These are phyloP conservation scores for Aspergillus uvarum DNA, from an alignment of 2,329 filamentous ascomycete genomes.

Conservation along the genomic window DNA sequence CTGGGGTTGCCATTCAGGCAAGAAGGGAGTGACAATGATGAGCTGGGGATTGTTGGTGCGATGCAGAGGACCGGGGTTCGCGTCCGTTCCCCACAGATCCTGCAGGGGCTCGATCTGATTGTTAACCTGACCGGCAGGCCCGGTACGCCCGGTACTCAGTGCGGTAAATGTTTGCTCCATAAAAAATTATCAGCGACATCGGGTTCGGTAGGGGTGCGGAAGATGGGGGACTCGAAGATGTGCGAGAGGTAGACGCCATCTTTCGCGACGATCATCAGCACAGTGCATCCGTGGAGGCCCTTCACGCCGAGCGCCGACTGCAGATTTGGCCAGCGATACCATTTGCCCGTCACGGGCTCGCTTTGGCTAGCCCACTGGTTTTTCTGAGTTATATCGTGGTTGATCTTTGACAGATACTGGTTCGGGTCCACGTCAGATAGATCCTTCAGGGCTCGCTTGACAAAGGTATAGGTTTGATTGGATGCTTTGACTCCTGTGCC, in stretches of 20 bases:
- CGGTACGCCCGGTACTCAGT: neutral
- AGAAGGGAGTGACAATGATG: neutral
- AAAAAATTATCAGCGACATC: neutral
- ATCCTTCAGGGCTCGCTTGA: neutral
- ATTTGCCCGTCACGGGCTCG: neutral
- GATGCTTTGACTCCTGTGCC: neutral
- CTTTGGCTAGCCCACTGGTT: neutral
- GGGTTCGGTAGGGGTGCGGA: neutral
- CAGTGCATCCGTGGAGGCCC: conserved; percentile 6
- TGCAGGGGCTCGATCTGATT: neutral
- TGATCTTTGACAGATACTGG: neutral
- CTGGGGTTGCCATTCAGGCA: neutral
- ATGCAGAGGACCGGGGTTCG: neutral
- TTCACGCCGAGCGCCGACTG: neutral
- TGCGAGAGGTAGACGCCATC: conserved; percentile 7
- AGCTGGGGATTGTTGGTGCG: neutral
- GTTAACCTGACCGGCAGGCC: neutral
- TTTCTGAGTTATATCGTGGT: neutral
- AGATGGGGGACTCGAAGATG: conserved; percentile 5
- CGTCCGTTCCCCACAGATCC: neutral
- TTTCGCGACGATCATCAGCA: neutral
- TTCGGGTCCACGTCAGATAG: neutral
- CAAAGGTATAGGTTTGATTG: neutral
- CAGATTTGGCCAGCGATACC: neutral
- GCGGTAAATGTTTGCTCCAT: neutral